phyloP scores from a whole-genome alignment of 2,329 filamentous ascomycete species.

The Pochonia chlamydosporia region DNA sequence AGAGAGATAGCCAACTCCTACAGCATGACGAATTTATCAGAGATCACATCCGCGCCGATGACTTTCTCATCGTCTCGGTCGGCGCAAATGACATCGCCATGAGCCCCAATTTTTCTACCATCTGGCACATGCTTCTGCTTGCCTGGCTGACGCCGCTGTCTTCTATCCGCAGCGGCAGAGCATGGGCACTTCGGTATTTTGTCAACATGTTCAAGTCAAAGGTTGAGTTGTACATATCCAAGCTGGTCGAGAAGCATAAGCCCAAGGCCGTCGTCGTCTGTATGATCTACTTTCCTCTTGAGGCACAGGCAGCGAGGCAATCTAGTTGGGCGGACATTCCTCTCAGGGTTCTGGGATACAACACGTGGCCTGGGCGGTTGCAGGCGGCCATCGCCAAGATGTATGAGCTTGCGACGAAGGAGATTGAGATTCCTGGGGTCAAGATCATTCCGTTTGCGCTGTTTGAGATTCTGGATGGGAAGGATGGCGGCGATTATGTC shows the following conservation, averaged over 20 bases:
- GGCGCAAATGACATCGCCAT: constrained; percentile 1
- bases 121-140: neutral
- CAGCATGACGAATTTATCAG: neutral
- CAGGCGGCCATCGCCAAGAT: neutral
- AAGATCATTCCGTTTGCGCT: neutral
- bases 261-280: neutral
- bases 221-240: neutral
- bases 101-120: neutral
- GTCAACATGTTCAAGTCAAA: neutral
- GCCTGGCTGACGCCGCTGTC: neutral
- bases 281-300: neutral
- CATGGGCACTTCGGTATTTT: neutral
- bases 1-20: neutral
- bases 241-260: neutral
- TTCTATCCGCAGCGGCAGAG: neutral
- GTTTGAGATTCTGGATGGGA: neutral
- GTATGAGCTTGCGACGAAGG: neutral
- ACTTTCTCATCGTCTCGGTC: neutral
- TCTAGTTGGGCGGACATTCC: neutral
- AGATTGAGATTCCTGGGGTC: neutral
- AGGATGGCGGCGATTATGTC: neutral
- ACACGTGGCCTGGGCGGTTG: neutral
- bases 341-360: neutral
- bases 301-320: neutral
- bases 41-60: neutral